Conservation (phyloP, 164 flowering plant genomes). For the Kingdonia uniflora region DNA sequence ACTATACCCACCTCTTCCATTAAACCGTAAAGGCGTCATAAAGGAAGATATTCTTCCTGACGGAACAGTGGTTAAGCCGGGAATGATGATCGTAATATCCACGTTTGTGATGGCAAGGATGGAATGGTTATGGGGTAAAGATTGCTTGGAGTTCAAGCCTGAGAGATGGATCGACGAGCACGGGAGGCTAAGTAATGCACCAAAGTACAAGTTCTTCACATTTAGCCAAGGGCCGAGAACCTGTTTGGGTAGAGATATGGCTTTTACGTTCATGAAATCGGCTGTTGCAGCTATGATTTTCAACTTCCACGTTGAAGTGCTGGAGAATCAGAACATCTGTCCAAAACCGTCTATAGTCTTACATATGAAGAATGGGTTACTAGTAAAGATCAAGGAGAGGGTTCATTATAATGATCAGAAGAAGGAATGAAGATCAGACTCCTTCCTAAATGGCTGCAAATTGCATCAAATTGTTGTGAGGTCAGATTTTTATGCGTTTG, state of each 20-base stretch:
- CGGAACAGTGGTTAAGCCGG: conserved; percentile 13
- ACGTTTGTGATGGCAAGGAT: conserved; percentile 18
- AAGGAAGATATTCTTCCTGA: conserved; percentile 20
- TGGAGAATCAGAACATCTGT: conserved; percentile 18
- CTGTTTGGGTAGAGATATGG: conserved; percentile 32
- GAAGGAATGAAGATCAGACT: too few species aligned
- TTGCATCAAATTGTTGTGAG: too few species aligned
- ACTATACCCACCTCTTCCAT: conserved; percentile 24
- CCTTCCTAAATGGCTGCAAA: too few species aligned
- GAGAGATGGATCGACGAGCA: conserved; percentile 33
- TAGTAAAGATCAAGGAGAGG: conserved; percentile 15
- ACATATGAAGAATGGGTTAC: conserved; percentile 23
- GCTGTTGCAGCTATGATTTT: conserved; percentile 22
- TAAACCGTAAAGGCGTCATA: conserved; percentile 19
- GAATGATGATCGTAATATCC: conserved; percentile 16
- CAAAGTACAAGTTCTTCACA: conserved; percentile 20
- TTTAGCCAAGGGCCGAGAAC: conserved; percentile 33
- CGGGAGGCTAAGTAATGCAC: conserved; percentile 20
- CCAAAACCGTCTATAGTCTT: conserved; percentile 14
- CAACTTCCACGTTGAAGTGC: conserved; percentile 21
- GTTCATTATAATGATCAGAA: too few species aligned
- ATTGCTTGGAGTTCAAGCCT: conserved; percentile 30
- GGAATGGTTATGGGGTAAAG: conserved; percentile 6
- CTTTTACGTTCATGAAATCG: conserved; percentile 24
- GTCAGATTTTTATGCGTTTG: too few species aligned